Conservation (phyloP, 1,284 basidiomycete genomes). For the Ustilago loliicola region DNA sequence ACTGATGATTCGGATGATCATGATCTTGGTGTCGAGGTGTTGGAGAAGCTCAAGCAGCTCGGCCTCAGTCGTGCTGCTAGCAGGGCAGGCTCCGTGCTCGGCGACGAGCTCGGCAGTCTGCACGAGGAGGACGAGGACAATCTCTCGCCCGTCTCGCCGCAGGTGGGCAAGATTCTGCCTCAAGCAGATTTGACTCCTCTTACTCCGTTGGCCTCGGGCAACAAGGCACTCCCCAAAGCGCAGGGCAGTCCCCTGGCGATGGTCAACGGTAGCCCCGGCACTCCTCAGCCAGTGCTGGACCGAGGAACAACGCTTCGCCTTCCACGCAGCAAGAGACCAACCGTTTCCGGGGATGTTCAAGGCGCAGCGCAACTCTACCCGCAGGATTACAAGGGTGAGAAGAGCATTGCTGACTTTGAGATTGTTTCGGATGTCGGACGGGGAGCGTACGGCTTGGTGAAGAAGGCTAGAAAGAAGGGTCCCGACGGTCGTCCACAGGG, state of each 20-base stretch:
- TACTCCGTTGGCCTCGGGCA: constrained; percentile 36
- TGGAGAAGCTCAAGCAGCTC: constrained; percentile 52
- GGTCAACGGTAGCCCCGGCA: constrained; percentile 16
- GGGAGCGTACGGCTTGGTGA: constrained; percentile 97
- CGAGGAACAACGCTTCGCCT: constrained; percentile 31
- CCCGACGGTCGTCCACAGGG: constrained; percentile 75
- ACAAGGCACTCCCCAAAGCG: constrained; percentile 13
- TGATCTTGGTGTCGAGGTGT: constrained; percentile 41
- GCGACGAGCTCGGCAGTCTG: constrained; percentile 49
- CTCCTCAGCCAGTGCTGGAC: constrained; percentile 26
- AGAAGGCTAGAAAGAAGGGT: constrained; percentile 84
- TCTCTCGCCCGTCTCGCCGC: constrained; percentile 44
- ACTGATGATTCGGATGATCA: constrained; percentile 53
- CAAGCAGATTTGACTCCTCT: constrained; percentile 24
- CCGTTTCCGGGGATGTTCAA: constrained; percentile 21
- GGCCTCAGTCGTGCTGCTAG: constrained; percentile 51
- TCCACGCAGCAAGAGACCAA: constrained; percentile 50
- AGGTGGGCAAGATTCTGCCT: constrained; percentile 24
- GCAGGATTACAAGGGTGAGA: constrained; percentile 28
- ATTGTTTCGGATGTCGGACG: constrained; percentile 73
- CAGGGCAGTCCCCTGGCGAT: constrained; percentile 7
- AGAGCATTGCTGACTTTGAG: constrained; percentile 62
- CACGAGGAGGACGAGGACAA: constrained; percentile 57
- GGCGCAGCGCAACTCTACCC: constrained; percentile 16
- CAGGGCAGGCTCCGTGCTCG: constrained; percentile 53